Base-by-base conservation (phyloP, 306 rosid species). In the Cicer arietinum region DNA sequence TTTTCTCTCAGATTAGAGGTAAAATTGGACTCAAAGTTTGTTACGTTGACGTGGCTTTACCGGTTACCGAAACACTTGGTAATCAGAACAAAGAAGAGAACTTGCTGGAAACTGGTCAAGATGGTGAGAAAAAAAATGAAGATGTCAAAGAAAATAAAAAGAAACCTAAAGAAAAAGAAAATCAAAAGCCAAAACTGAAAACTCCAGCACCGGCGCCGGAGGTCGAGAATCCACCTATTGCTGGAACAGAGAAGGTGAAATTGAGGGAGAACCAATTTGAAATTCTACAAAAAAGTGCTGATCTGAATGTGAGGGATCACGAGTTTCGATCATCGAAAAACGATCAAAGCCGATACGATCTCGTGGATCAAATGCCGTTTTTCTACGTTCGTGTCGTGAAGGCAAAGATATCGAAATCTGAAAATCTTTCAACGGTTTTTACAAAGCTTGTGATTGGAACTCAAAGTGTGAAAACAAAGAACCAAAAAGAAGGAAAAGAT, bases 1-100 rank as follows among this genome's bases (percentile, higher is more conserved):
- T 91, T 7, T 91, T 94, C 64, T 91, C 97, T 18, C 97, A 91
- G 83, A 87, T 94, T 74, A 94, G 84, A 68, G 98, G 97, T 7
- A 96, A 94, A 73, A 17, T 94, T 8, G 96, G 96, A 0, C 71
- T 94, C 20, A 90, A 88, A 65, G 73, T 88, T 58, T 86, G 72
- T 48, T 94, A 83, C 20, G 75, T 88, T 0, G 98, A 94, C 7
- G 87, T 91, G 7, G 84, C 87, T 74, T 89, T 87, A 6, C 89
- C 91, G 1, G 79, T 79, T 6, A 52, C 77, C 0, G 84, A 53
- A 0, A 41, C 82, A 0, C 67, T 69, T 4, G 78, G 70, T 2
- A 83, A 57, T 9, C 73, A 71, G 10, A 60, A 79, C 20, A 69
- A 85, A 77, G 71, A 78, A 3, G 77, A 58, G 61, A 88, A 85